Base-by-base conservation (phyloP, 495 filamentous ascomycete species). In the Penicillium cataractarum region DNA sequence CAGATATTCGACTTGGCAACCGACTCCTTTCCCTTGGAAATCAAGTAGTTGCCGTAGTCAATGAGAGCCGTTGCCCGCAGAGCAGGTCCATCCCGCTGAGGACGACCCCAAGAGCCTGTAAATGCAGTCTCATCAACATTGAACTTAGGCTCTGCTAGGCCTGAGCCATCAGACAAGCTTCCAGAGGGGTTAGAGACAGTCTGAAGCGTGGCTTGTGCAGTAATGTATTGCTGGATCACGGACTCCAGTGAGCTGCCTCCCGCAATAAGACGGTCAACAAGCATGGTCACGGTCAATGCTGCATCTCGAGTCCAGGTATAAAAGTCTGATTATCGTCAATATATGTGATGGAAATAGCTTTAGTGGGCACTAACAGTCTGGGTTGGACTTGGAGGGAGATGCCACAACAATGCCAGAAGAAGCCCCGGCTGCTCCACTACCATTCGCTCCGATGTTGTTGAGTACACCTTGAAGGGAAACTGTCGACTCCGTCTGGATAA, bases 271-370 rank as follows among this genome's bases (percentile, higher is more conserved):
- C 80, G 69, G 58, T 86, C 82, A 48, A 86, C 69, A 7, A 88
- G 55, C 22, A 80, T 75, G 50, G 84, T 82, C 57, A 86, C 66
- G 0, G 82, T 86, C 46, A 89, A 67, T 1, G 82, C 84, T 0
- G 84, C 78, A 66, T 89, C 87, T 44, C 87, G 76, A 26, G 82
- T 84, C 87, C 87, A 89, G 9, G 84, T 86, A 64, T 84, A 88
- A 66, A 82, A 87, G 59, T 87, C 84, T 86, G 52, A 17, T 29
- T 24, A 21, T 21, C 24, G 26, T 65, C 44, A 63, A 22, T 10
- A 21, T 8, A 44, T 21, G 21, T 22, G 42, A 26, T 2, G 26
- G n/a, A n/a, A 19, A 24, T 6, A 0, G 3, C 9, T 37, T 7
- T 33, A 7, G 1, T 13, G 27, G 17, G 17, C n/a, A 75, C 77